Evolutionary conservation across 805 yeast species (phyloP).

Genomic region (Yarrowia sp.): DNA sequence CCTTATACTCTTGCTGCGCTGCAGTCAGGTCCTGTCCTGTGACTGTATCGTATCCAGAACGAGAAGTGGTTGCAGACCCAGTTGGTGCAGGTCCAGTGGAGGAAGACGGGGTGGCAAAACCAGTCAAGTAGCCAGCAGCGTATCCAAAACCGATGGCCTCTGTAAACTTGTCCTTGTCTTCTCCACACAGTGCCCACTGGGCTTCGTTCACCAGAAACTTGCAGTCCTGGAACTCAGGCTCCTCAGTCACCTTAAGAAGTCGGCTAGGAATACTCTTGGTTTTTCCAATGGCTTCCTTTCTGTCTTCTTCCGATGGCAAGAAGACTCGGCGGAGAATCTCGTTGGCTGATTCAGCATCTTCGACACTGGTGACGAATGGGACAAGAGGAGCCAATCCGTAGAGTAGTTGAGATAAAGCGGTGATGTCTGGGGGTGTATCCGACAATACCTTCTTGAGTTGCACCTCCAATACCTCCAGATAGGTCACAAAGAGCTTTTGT

Average conservation of each 20-base stretch:
- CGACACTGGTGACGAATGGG: background rate
- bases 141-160: constrained; percentile 35
- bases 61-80: constrained; percentile 21
- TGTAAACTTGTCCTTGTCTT: constrained; percentile 30
- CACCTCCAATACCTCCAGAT: background rate
- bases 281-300: constrained; percentile 32
- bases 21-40: constrained; percentile 33
- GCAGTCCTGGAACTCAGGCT: constrained; percentile 28
- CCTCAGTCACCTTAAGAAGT: constrained; percentile 30
- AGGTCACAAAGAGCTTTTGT: background rate
- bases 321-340: background rate
- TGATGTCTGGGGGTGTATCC: background rate
- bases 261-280: constrained; percentile 29
- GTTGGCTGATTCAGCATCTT: background rate
- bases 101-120: constrained; percentile 28
- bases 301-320: constrained; percentile 29
- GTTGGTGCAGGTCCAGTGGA: background rate
- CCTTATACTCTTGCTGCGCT: constrained; percentile 13
- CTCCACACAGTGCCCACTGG: constrained; percentile 31
- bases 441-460: background rate
- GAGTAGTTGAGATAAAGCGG: background rate
- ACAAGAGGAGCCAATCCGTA: constrained; percentile 7
- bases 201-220: constrained; percentile 30
- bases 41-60: constrained; percentile 30
- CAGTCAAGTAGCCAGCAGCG: constrained; percentile 34